Base-by-base conservation (phyloP, 2,329 filamentous ascomycete genomes). In the Tolypocladium pustulatum region DNA sequence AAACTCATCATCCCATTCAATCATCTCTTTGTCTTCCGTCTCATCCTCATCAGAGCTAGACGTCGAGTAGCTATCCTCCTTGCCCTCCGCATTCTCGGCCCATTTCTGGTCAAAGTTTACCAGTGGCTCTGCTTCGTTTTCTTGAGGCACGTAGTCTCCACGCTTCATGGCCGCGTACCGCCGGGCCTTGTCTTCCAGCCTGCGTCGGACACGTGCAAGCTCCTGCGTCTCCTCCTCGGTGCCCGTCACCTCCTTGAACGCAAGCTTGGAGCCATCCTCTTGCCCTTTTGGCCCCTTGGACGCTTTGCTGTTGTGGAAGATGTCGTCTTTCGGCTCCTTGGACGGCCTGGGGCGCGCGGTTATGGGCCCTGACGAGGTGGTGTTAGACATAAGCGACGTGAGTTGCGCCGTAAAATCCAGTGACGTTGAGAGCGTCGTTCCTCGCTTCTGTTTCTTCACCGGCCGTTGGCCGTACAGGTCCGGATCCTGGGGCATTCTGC, bases 91-190 rank as follows among this genome's bases (percentile, higher is more conserved):
- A 30, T 77, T 76, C 68, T 96, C 90, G 0, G 88, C 91, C 92
- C 94, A 97, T 75, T 97, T 99, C 61, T 88, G 81, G 73, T 97
- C 94, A 72, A 99, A 99, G 75, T 99, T 93, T 3, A 99, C 88
- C 32, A 96, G 81, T 30, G 83, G 81, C 65, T 86, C 83, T 49
- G 83, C 76, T 65, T 83, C 77, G 68, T 87, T 82, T 64, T 89
- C 82, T 58, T 81, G 81, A 20, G 82, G 78, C n/a, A 90, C 77
- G 72, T 90, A 86, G 68, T 96, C 87, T n/a, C 93, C 92, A 38
- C 89, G 82, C 73, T 96, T 96, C 84, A 99, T 87, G 41, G 90
- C 89, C 8, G 89, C 86, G 73, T 99, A 99, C 2, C 94, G 75
- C 5, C 89, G 83, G 4, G 90, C 91, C 73, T 99, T 99, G 75